Conservation (phyloP, 768 basidiomycete species). For the Mycena belliarum region DNA sequence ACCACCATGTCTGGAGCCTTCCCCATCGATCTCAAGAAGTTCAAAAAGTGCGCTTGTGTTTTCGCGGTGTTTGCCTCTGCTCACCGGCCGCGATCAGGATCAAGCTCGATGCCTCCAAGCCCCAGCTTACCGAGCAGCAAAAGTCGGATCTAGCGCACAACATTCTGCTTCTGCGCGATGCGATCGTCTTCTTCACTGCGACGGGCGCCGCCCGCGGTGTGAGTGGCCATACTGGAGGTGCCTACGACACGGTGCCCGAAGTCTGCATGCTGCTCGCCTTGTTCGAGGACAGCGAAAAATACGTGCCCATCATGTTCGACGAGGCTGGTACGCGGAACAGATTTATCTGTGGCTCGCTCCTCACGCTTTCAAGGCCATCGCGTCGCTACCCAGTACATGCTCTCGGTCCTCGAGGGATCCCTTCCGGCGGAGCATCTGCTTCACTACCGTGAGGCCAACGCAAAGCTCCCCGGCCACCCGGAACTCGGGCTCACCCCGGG, state of each 20-base stretch:
- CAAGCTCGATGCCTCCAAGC: constrained; percentile 68
- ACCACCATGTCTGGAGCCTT: constrained; percentile 50
- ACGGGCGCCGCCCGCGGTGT: constrained; percentile 85
- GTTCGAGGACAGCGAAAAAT: constrained; percentile 65
- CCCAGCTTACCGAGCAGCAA: constrained; percentile 64
- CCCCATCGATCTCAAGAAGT: constrained; percentile 77
- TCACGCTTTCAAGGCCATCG: constrained; percentile 62
- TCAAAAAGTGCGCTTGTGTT: constrained; percentile 58
- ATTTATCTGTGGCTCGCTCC: not conserved
- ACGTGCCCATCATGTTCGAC: constrained; percentile 72
- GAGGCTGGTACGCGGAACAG: constrained; percentile 65
- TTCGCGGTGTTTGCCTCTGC: constrained; percentile 1
- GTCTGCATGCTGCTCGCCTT: constrained; percentile 77
- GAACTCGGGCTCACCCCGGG: constrained; percentile 91
- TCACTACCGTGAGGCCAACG: constrained; percentile 84
- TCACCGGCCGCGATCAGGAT: constrained; percentile 45
- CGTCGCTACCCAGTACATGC: constrained; percentile 87
- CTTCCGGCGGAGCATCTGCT: constrained; percentile 76
- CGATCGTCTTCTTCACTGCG: constrained; percentile 83
- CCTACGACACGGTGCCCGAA: constrained; percentile 81
- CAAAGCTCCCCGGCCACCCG: constrained; percentile 86
- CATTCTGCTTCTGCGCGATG: constrained; percentile 82
- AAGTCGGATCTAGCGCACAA: constrained; percentile 60
- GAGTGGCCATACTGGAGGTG: constrained; percentile 82
- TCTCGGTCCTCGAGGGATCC: constrained; percentile 74